These are phyloP conservation scores for Bauhinia variegata DNA, from an alignment of 306 rosid species.

Conservation along the genomic window DNA sequence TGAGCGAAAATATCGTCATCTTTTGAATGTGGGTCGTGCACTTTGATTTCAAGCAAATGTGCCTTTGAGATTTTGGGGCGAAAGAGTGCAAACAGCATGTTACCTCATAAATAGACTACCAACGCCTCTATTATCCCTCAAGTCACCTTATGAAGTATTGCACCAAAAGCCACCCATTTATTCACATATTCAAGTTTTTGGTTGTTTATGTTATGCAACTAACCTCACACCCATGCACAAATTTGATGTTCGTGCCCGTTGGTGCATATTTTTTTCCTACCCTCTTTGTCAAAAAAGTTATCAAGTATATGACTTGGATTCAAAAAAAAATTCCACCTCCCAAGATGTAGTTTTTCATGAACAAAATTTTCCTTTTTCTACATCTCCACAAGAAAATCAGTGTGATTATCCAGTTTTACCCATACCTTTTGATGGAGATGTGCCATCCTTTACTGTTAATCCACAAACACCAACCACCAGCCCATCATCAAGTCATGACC, in stretches of 20 bases:
- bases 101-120: not conserved
- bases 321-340: too few species aligned
- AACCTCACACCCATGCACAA: not conserved
- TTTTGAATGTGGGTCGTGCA: not conserved
- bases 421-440: too few species aligned
- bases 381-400: too few species aligned
- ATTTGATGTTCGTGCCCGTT: not conserved
- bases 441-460: too few species aligned
- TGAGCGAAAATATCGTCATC: not conserved
- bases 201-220: not conserved
- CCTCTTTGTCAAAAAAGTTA: too few species aligned
- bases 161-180: not conserved
- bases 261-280: not conserved
- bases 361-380: too few species aligned
- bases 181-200: not conserved
- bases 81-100: not conserved
- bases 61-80: not conserved
- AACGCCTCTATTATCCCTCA: not conserved
- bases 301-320: too few species aligned
- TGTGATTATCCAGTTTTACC: too few species aligned
- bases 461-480: too few species aligned
- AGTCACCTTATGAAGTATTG: slow-evolving; percentile 3
- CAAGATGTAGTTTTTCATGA: too few species aligned
- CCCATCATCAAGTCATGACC: too few species aligned
- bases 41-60: not conserved